These are phyloP conservation scores for Kregervanrija delftensis DNA, from an alignment of 805 yeast species.

Conservation along the genomic window DNA sequence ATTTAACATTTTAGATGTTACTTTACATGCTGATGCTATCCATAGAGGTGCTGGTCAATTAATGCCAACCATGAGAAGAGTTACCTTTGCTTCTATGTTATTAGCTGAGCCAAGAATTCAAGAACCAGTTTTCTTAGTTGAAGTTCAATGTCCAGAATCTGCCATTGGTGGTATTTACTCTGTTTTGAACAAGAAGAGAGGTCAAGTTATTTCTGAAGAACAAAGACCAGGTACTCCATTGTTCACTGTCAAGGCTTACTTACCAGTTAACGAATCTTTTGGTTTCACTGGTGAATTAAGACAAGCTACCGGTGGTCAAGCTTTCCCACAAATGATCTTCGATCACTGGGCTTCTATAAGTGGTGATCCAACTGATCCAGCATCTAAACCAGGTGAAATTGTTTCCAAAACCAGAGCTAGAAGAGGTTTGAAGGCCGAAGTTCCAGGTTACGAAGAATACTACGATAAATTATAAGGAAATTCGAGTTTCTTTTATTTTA, in stretches of 20 bases:
- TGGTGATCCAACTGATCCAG: slow-evolving; percentile 90
- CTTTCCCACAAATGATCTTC: slow-evolving; percentile 99
- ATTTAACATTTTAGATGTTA: slow-evolving; percentile 97
- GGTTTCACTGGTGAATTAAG: slow-evolving; percentile 99
- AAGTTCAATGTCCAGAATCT: slow-evolving; percentile 98
- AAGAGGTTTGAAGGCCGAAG: slow-evolving; percentile 93
- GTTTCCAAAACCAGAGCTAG: slow-evolving; percentile 73
- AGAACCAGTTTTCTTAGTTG: slow-evolving; percentile 99
- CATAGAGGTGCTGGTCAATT: slow-evolving; percentile 99
- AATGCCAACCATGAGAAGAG: slow-evolving; percentile 99
- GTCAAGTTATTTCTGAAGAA: slow-evolving; percentile 98
- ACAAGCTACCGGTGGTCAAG: slow-evolving; percentile 99
- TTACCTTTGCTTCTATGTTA: slow-evolving; percentile 94
- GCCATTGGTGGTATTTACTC: slow-evolving; percentile 99
- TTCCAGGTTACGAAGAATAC: slow-evolving; percentile 99
- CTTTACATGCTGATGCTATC: slow-evolving; percentile 99
- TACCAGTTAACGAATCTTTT: slow-evolving; percentile 99
- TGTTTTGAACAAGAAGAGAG: slow-evolving; percentile 98
- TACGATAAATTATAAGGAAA: slow-evolving; percentile 73
- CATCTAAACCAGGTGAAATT: slow-evolving; percentile 57
- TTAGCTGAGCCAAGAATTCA: slow-evolving; percentile 98
- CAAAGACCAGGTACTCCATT: slow-evolving; percentile 99
- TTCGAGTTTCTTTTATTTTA: background rate
- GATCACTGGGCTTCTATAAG: slow-evolving; percentile 93
- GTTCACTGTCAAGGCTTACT: slow-evolving; percentile 99